Evolutionary conservation across 164 flowering plant species (phyloP).

Genomic region (Piper longum): DNA sequence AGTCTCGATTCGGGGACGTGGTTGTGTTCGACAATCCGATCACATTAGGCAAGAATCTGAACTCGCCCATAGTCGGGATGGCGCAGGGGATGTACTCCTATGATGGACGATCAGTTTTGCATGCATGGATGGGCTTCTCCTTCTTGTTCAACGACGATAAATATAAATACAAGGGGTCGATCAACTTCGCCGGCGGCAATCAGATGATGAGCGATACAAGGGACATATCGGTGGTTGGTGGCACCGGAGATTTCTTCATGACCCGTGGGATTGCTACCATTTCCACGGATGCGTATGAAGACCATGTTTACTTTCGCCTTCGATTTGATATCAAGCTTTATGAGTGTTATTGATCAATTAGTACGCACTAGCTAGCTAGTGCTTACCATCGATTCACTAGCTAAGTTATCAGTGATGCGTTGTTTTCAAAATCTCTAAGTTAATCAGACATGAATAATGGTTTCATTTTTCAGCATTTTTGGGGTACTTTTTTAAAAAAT

Average conservation of each 20-base stretch:
- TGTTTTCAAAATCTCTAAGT: too few relatives aligned
- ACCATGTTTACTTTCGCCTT: background rate
- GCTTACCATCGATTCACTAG: too few relatives aligned
- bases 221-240: background rate
- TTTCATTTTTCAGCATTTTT: too few relatives aligned
- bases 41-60: background rate
- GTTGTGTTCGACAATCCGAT: background rate
- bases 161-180: background rate
- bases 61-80: background rate
- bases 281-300: background rate
- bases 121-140: conserved; percentile 1
- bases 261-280: background rate
- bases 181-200: background rate
- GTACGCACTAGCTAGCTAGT: too few relatives aligned
- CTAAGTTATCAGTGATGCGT: too few relatives aligned
- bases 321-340: background rate
- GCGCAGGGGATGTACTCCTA: background rate
- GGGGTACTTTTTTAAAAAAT: too few relatives aligned
- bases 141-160: background rate
- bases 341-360: background rate
- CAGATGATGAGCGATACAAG: background rate
- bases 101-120: background rate
- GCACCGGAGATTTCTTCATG: conserved; percentile 2
- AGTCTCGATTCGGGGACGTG: background rate
- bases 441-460: too few relatives aligned